phyloP scores from a whole-genome alignment of 345 rosid genomes.

The Eutrema heterophyllum region DNA sequence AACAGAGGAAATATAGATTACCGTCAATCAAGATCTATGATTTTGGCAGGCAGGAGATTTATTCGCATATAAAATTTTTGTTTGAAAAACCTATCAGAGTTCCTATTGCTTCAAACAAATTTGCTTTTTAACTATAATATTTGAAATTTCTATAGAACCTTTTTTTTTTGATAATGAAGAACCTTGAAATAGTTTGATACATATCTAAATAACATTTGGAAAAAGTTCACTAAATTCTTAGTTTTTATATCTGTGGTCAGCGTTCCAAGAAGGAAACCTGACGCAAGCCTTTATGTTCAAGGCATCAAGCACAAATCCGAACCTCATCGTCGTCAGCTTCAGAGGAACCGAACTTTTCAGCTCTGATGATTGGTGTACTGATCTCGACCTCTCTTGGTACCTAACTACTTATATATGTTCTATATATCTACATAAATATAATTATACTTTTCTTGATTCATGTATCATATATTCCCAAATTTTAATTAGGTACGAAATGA shows the following conservation, averaged over 20 bases:
- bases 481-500: constrained; percentile 10
- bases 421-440: constrained; percentile 10
- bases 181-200: neutral
- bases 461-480: neutral
- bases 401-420: constrained; percentile 9
- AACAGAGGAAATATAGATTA: neutral
- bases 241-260: constrained; percentile 22
- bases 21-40: neutral
- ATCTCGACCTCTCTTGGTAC: constrained; percentile 56
- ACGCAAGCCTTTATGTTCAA: constrained; percentile 50
- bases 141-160: no score
- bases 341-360: constrained; percentile 58
- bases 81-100: neutral
- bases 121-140: no score
- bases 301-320: constrained; percentile 32
- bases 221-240: neutral
- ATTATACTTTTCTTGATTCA: neutral
- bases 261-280: neutral
- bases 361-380: constrained; percentile 44
- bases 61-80: neutral
- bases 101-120: neutral
- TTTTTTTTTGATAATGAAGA: neutral
- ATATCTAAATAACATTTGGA: neutral
- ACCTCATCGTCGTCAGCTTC: constrained; percentile 45
- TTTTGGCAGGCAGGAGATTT: neutral